phyloP scores from a whole-genome alignment of 371 early-diverging fungal species.

The Basidiobolus heterosporus region DNA sequence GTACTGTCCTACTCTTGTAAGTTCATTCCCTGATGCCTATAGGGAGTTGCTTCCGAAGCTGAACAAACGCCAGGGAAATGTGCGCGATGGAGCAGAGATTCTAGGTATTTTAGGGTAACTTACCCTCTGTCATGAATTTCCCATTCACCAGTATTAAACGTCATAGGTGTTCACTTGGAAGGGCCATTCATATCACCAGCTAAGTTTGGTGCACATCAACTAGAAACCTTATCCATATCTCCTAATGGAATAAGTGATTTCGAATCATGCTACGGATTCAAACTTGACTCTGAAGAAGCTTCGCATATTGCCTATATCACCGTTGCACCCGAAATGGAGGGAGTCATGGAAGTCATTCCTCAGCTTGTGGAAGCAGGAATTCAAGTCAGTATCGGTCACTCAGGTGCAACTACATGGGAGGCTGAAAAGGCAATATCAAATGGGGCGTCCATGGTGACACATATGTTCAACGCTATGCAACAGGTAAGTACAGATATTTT shows the following conservation, averaged over 20 bases:
- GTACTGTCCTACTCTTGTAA: slow-evolving; percentile 72
- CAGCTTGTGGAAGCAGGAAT: slow-evolving; percentile 46
- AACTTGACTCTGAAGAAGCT: slow-evolving; percentile 13
- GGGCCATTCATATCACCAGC: slow-evolving; percentile 64
- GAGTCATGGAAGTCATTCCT: slow-evolving; percentile 49
- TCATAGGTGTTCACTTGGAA: slow-evolving; percentile 57
- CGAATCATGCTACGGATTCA: slow-evolving; percentile 46
- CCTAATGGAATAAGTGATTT: slow-evolving; percentile 51
- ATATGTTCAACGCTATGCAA: slow-evolving; percentile 73
- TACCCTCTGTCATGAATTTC: no score
- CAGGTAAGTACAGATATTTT: slow-evolving; percentile 15
- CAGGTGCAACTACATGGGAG: background rate
- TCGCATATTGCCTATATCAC: slow-evolving; percentile 26
- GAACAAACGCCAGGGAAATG: slow-evolving; percentile 45
- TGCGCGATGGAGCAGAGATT: slow-evolving; percentile 51
- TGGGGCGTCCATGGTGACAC: slow-evolving; percentile 27
- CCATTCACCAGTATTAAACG: background rate
- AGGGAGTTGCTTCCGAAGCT: slow-evolving; percentile 39
- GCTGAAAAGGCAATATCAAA: background rate
- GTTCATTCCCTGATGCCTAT: slow-evolving; percentile 54
- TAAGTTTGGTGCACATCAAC: slow-evolving; percentile 68
- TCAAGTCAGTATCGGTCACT: slow-evolving; percentile 38
- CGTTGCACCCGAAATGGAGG: slow-evolving; percentile 67
- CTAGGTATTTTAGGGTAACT: no score
- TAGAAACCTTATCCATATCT: slow-evolving; percentile 39